Evolutionary conservation across 2,329 filamentous ascomycete species (phyloP), one percentile per base, ranked within the genome.

Genomic region (Metarhizium rileyi): DNA sequence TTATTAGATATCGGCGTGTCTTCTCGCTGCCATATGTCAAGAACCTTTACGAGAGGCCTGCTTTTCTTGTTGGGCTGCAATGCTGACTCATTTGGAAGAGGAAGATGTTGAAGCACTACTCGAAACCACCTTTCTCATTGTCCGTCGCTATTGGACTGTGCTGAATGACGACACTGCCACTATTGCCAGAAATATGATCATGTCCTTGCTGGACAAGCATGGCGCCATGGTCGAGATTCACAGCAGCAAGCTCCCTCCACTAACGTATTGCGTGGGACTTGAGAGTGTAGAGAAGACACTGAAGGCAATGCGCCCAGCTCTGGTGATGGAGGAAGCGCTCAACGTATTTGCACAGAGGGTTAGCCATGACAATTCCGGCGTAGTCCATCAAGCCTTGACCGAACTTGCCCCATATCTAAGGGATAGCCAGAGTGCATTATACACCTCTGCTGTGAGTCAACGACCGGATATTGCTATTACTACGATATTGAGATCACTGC

Each of bases 91-190:
- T 47, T 75, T 97, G 44, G 83, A 84, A 9, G 82, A 84, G 50
- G 84, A 90, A 23, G 90, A 96, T 60, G 75, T 95, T 5, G 83
- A 86, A 55, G 75, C 81, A 25, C 76, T 96, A 35, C 72, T 97
- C 8, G 90, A 95, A 62, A 90, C 91, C 51, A 95, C 90, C 0
- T 89, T 97, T 56, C 90, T 90, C 48, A 80, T 95, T 38, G 82
- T 97, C 45, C 83, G 86, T 23, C 83, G 85, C 56, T 84, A 93
- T 60, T 98, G 93, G 93, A 56, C 65, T 4, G 63, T 59, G 1
- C 83, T 97, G 50, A 80, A 83, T 22, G 70, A 75, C 4, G 63
- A 72, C 3, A 83, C 83, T 2, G 80, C 78, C 53, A 60, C 74
- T 3, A 72, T 74, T 49, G 84, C 84, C 3, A 74, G 80, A 52